Base-by-base conservation (phyloP, 495 filamentous ascomycete species). In the Tuber aestivum region DNA sequence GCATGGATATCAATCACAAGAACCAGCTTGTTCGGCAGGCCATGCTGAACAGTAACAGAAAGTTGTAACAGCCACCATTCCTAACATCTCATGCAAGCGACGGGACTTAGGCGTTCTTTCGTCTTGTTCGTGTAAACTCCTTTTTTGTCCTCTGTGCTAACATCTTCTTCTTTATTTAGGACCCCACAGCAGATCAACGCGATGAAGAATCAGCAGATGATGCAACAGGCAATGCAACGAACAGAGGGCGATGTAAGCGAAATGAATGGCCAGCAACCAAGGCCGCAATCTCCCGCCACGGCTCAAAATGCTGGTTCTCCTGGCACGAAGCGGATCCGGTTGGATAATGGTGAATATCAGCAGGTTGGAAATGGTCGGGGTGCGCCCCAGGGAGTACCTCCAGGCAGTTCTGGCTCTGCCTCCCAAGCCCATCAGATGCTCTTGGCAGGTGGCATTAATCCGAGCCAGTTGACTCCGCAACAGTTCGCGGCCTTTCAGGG, bases 231-330 rank as follows among this genome's bases (percentile, higher is more conserved):
- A 40, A 94, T 97, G 92, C 91, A 93, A 83, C 89, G 93, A 70
- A 92, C 94, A 71, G 92, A 92, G 71, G 93, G 93, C 10, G 92
- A 92, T 70, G 93, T 96, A 23, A 77, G 71, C 86, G 94, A 97
- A 74, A 93, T 93, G 85, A 93, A 91, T 84, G 91, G 90, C 71
- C 90, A 88, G 76, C 88, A 91, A 81, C 90, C 80, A 56, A 73
- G 92, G 69, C 91, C 93, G 40, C 92, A 91, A 76, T 97, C 93
- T 48, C 94, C 93, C 9, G 89, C 91, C 41, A 90, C 91, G 10
- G 89, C 89, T 41, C 95, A 97, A 65, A 97, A 97, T 81, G 93
- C 93, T 41, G 92, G 94, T 9, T 97, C 95, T 37, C 95, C 95
- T 14, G 79, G 79, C 1, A 93, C 91, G 73, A 99, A 99, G 85